These are phyloP conservation scores for Brasenia schreberi DNA, from an alignment of 164 flowering plant genomes.

Conservation along the genomic window DNA sequence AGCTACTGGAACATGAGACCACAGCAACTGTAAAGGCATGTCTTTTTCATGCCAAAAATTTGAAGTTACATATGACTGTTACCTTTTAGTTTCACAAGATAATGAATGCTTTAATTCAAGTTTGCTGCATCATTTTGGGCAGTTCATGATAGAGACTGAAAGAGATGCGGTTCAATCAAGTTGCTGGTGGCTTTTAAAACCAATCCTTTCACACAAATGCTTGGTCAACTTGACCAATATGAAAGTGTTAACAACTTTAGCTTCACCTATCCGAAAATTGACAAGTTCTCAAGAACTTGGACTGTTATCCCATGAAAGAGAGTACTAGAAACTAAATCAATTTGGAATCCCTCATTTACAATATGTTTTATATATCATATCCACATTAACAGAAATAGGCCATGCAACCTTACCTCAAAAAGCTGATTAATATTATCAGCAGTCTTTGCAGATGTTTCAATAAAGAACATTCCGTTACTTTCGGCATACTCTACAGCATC, in stretches of 20 bases:
- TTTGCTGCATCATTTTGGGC: too few relatives aligned
- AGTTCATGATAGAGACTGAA: too few relatives aligned
- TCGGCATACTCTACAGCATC: constrained; percentile 85
- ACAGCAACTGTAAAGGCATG: too few relatives aligned
- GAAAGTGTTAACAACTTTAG: too few relatives aligned
- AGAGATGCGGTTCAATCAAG: too few relatives aligned
- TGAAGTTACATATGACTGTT: too few relatives aligned
- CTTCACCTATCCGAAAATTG: not conserved
- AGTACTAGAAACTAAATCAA: not conserved
- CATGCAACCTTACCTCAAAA: constrained; percentile 56
- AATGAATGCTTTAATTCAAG: too few relatives aligned
- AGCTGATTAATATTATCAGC: constrained; percentile 96
- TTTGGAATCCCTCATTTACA: not conserved
- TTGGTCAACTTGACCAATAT: not conserved
- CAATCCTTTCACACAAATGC: too few relatives aligned
- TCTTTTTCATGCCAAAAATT: too few relatives aligned
- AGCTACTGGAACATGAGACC: too few relatives aligned
- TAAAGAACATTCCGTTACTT: constrained; percentile 96
- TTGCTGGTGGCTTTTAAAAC: too few relatives aligned
- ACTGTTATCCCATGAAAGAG: not conserved
- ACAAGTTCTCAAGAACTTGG: not conserved
- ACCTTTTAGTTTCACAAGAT: too few relatives aligned
- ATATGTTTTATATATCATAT: not conserved
- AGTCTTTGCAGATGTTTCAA: constrained; percentile 98
- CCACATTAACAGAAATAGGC: not conserved